Evolutionary conservation across 768 basidiomycete species (phyloP), one percentile per base, ranked within the genome.

Genomic region (Pulveroboletus sp.): DNA sequence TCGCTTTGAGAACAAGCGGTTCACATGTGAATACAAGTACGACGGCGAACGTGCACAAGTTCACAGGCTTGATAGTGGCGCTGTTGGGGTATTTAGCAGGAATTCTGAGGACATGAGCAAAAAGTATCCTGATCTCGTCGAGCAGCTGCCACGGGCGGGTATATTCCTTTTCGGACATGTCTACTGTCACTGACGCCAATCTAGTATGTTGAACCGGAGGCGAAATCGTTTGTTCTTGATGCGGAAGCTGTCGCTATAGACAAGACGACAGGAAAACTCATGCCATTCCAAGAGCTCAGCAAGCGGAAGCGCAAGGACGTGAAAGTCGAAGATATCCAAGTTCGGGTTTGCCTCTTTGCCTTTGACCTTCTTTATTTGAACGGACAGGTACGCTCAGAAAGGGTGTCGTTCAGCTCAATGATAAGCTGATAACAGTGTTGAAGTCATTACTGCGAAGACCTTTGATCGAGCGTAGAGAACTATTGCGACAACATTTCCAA

Each of bases 21-120:
- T 99, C 65, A 97, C 96, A 8, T 98, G 94, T 71, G 96, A 99
- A 73, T 99, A 99, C 71, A 99, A 99, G 69, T 99, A 99, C 58
- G 96, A 99, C 56, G 96, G 96, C 7, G 96, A 99, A 67, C 85
- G 96, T 41, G 96, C 96, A 14, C 94, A 97, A 73, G 87, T 95
- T 3, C 96, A 99, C 69, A 82, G 77, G 63, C 71, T 93, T 41
- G 81, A 83, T 38, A 79, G 92, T 61, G 95, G 93, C 1, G 79
- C 76, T 5, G 83, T 99, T 17, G 79, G 80, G n/a, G 85, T 99
- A 38, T 99, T 97, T 70, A 94, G 92, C 66, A 76, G 96, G 49
- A 99, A 99, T 69, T 96, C 93, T 24, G 96, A 99, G 68, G 93
- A 99, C 59, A 99, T 98, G 96, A 93, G 88, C 66, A 92, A 92